A percentile compares a stretch with the other conserved stretches of the same genome.
Conservation (phyloP, 768 basidiomycete genomes). For the Leccinum disarticulatum region DNA sequence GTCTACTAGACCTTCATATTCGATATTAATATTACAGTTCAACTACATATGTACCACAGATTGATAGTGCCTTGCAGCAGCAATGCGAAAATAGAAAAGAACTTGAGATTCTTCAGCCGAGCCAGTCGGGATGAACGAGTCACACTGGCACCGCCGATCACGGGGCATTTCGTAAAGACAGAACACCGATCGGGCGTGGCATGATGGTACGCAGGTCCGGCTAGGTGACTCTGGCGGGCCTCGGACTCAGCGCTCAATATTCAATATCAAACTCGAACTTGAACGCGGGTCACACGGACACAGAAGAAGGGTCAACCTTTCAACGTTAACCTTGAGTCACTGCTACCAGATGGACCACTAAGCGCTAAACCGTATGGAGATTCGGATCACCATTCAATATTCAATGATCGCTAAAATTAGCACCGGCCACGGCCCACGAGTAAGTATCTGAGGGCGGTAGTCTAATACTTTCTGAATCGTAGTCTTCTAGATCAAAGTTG, state of each 20-base stretch:
- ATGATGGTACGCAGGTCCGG: no score
- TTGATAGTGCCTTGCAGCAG: not conserved
- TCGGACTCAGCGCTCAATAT: no score
- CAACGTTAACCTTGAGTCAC: no score
- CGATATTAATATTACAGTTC: not conserved
- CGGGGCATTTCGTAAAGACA: constrained; percentile 15
- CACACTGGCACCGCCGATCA: constrained; percentile 21
- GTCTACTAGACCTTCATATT: not conserved
- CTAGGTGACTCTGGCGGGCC: no score
- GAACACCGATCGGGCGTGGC: not conserved
- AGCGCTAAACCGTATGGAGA: no score
- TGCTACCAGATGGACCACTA: no score
- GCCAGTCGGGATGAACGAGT: constrained; percentile 11
- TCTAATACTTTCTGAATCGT: not conserved
- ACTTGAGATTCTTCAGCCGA: constrained; percentile 13
- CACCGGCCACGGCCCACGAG: not conserved
- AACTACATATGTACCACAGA: not conserved
- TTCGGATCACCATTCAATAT: not conserved
- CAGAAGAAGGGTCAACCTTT: no score
- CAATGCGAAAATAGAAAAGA: constrained; percentile 1
- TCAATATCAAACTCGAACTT: no score
- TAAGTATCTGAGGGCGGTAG: not conserved
- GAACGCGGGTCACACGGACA: no score
- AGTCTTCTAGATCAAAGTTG: no score
- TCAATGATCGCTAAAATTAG: not conserved